These are phyloP conservation scores for Brassica incana DNA, from an alignment of 345 rosid species.

Conservation along the genomic window DNA sequence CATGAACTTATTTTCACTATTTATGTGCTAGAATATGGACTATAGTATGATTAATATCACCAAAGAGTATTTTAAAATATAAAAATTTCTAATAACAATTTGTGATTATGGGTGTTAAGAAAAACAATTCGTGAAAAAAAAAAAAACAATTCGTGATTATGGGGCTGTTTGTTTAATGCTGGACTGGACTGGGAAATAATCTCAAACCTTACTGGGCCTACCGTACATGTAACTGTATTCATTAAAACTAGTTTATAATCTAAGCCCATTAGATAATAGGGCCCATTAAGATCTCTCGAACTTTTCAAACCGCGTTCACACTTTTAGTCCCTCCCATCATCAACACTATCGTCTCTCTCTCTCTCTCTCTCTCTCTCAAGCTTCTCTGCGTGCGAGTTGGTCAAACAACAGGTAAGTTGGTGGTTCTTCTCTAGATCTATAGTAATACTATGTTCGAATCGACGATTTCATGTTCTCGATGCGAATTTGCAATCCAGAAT, in stretches of 20 bases:
- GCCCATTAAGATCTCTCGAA: not conserved
- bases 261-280: not conserved
- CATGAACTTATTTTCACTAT: not conserved
- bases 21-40: not conserved
- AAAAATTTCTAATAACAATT: not conserved
- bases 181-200: not conserved
- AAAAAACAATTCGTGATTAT: no score
- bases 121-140: no score
- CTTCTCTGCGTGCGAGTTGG: constrained; percentile 4
- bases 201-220: not conserved
- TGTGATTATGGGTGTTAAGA: no score
- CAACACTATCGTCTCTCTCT: constrained; percentile 17
- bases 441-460: not conserved
- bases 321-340: constrained; percentile 7
- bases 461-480: constrained; percentile 4
- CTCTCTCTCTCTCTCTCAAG: constrained; percentile 11
- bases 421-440: not conserved
- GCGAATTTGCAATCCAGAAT: not conserved
- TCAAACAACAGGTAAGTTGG: constrained; percentile 26
- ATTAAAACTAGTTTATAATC: not conserved
- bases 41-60: not conserved
- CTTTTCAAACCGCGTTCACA: constrained; percentile 14
- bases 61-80: not conserved
- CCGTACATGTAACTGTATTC: not conserved
- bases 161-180: not conserved